phyloP scores from a whole-genome alignment of 2,329 filamentous ascomycete species.

The Diaporthe ilicicola region DNA sequence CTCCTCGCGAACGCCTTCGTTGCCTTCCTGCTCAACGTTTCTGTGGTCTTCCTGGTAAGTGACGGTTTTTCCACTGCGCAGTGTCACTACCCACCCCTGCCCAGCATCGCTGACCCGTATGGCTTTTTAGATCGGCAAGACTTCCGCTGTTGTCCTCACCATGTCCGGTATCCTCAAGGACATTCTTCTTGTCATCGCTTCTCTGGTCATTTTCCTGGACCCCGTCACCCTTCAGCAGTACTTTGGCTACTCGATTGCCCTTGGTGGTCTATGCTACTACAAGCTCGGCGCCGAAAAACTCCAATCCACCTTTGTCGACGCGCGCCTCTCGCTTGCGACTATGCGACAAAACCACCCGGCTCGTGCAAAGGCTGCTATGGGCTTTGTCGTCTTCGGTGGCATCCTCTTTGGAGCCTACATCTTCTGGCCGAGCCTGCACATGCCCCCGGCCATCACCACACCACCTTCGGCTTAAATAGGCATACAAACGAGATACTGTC shows the following conservation, averaged over 20 bases:
- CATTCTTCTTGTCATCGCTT: conserved; percentile 73
- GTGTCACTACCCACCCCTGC: not conserved
- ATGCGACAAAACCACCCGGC: conserved; percentile 34
- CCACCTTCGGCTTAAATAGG: conserved; percentile 24
- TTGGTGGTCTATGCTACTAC: conserved; percentile 43
- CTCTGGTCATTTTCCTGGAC: conserved; percentile 73
- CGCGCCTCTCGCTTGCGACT: conserved; percentile 30
- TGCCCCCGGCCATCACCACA: conserved; percentile 19
- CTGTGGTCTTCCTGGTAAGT: conserved; percentile 80
- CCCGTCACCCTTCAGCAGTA: conserved; percentile 71
- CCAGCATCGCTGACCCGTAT: not conserved
- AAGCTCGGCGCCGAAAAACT: conserved; percentile 34
- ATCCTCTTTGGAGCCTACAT: conserved; percentile 30
- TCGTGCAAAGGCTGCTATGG: conserved; percentile 31
- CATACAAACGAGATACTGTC: not conserved
- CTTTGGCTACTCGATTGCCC: conserved; percentile 74
- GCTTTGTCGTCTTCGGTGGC: conserved; percentile 25
- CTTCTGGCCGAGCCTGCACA: conserved; percentile 34
- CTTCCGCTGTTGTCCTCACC: conserved; percentile 77
- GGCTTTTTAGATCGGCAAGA: conserved; percentile 67
- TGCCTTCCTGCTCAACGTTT: conserved; percentile 80
- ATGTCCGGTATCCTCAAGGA: conserved; percentile 78
- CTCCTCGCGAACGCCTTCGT: conserved; percentile 76
- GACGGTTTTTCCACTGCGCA: not conserved
- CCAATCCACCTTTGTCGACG: conserved; percentile 31